Conservation (phyloP, 257 asterid species). For the Pogostemon cablin region DNA sequence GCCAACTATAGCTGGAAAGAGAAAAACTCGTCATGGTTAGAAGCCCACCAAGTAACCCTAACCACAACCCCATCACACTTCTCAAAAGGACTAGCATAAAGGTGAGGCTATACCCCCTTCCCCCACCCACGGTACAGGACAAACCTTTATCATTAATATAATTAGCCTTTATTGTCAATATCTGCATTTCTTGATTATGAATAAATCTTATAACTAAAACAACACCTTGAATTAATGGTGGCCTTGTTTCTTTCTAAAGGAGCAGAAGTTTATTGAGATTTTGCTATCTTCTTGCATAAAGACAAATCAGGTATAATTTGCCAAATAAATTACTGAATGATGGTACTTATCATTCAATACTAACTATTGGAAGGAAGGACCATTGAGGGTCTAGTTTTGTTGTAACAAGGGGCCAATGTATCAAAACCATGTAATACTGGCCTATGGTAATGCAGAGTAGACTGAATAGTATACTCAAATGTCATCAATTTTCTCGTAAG, state of each 20-base stretch:
- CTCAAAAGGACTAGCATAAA: constrained; percentile 6
- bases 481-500: not conserved
- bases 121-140: not conserved
- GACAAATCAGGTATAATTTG: not conserved
- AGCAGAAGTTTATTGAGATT: not conserved
- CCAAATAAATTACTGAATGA: not conserved
- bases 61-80: not conserved
- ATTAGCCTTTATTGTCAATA: not conserved
- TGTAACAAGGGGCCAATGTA: not conserved
- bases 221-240: constrained; percentile 16
- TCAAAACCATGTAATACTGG: not conserved
- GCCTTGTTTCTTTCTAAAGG: not conserved
- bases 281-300: not conserved
- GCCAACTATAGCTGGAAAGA: not conserved
- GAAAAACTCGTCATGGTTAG: not conserved
- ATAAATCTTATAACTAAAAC: not conserved
- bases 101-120: not conserved
- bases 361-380: not conserved
- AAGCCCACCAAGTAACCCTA: constrained; percentile 1
- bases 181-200: not conserved
- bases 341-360: not conserved
- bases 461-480: not conserved
- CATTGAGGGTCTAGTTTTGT: not conserved
- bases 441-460: not conserved
- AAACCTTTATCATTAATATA: constrained; percentile 15